Evolutionary conservation across 306 rosid species (phyloP).

Genomic region (Oxytropis ochrocephala): DNA sequence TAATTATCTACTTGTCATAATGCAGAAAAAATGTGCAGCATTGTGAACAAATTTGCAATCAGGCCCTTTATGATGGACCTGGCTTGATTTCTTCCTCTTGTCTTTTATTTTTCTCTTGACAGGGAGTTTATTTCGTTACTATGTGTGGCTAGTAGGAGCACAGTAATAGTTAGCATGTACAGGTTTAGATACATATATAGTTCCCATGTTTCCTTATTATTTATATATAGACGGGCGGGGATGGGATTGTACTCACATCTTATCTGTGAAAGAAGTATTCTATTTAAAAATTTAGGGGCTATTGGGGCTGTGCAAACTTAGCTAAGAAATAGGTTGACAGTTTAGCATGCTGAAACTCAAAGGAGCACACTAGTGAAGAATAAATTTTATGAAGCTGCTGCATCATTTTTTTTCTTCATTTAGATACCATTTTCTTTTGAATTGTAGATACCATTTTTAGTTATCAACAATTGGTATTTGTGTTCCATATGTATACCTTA

Average conservation of each 20-base stretch:
- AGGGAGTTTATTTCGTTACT: constrained; percentile 58
- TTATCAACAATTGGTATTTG: no score
- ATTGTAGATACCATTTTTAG: no score
- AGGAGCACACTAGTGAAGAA: not conserved
- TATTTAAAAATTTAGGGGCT: constrained; percentile 12
- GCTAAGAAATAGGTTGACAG: constrained; percentile 23
- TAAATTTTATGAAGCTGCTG: no score
- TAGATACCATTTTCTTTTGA: no score
- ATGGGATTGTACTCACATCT: constrained; percentile 24
- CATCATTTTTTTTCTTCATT: no score
- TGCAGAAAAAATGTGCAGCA: constrained; percentile 29
- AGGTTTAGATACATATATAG: constrained; percentile 45
- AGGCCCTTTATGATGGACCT: constrained; percentile 26
- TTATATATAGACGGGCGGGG: constrained; percentile 26
- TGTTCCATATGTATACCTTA: no score
- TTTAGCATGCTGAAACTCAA: constrained; percentile 27
- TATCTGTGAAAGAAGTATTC: constrained; percentile 24
- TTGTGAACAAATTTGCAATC: constrained; percentile 33
- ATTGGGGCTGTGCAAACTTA: not conserved
- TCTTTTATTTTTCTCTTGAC: constrained; percentile 31
- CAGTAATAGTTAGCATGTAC: constrained; percentile 42
- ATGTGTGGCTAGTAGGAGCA: constrained; percentile 45
- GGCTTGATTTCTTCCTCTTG: constrained; percentile 35
- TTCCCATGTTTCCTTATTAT: constrained; percentile 40
- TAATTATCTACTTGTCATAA: constrained; percentile 22